These are phyloP conservation scores for Albizia julibrissin DNA, from an alignment of 306 rosid genomes.

Conservation along the genomic window DNA sequence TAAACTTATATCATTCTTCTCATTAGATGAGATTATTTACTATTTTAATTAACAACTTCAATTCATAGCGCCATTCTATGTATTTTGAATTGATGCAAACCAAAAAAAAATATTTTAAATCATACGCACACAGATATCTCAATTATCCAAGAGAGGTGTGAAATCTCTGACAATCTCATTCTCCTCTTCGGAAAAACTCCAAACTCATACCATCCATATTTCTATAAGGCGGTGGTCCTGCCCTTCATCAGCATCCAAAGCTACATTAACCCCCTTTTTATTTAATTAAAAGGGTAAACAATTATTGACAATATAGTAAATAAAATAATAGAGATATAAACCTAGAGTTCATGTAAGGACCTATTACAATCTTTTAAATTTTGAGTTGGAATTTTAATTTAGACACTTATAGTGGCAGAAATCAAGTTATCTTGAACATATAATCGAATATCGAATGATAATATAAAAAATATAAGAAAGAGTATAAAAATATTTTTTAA, in stretches of 20 bases:
- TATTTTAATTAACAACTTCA: no score
- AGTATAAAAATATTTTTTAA: no score
- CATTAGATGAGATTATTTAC: no score
- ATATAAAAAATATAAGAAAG: no score
- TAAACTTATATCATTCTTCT: no score
- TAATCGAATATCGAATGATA: no score
- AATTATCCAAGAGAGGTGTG: constrained; percentile 5
- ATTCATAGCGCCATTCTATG: no score
- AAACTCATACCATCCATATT: neutral
- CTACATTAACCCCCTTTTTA: neutral
- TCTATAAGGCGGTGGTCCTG: neutral
- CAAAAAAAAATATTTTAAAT: neutral
- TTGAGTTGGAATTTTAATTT: rapidly evolving
- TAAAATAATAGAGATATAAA: neutral
- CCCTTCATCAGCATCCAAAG: constrained; percentile 6
- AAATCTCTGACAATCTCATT: constrained; percentile 26
- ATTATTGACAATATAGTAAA: neutral
- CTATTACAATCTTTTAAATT: no score
- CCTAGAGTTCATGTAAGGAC: no score
- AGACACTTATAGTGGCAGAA: rapidly evolving
- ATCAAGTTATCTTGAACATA: rapidly evolving
- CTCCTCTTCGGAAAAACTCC: neutral
- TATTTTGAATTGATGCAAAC: neutral
- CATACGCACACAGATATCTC: neutral
- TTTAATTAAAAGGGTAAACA: constrained; percentile 1